Evolutionary conservation across 768 basidiomycete genomes (phyloP).

Genomic region (Termitomyces titanicus): DNA sequence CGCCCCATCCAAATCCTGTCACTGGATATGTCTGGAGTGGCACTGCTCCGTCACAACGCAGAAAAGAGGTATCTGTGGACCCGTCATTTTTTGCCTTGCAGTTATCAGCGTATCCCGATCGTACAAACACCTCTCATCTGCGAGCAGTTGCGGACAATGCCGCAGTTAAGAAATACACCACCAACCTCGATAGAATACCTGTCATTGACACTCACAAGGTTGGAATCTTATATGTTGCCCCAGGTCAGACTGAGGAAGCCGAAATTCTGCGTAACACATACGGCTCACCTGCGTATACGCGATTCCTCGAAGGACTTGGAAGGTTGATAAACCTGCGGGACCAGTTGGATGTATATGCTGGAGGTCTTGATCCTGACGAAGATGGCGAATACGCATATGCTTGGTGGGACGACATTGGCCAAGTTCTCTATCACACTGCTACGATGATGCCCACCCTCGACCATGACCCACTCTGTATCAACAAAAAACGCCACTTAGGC

Average conservation of each 20-base stretch:
- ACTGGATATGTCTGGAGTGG: slow-evolving; percentile 89
- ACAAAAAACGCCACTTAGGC: slow-evolving; percentile 95
- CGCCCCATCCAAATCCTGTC: slow-evolving; percentile 61
- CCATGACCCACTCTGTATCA: slow-evolving; percentile 65
- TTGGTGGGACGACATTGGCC: slow-evolving; percentile 98
- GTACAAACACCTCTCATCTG: slow-evolving; percentile 32
- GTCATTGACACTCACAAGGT: slow-evolving; percentile 98
- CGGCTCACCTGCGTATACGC: slow-evolving; percentile 92
- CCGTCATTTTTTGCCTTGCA: slow-evolving; percentile 86
- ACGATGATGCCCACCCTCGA: slow-evolving; percentile 90
- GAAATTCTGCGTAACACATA: slow-evolving; percentile 89
- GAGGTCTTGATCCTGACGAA: slow-evolving; percentile 84
- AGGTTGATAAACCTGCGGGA: slow-evolving; percentile 84
- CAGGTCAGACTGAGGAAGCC: slow-evolving; percentile 78
- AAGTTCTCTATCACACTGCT: slow-evolving; percentile 92
- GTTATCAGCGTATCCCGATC: slow-evolving; percentile 63
- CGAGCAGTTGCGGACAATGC: slow-evolving; percentile 52
- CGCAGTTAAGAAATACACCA: slow-evolving; percentile 54
- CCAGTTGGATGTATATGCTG: slow-evolving; percentile 89
- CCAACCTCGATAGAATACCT: slow-evolving; percentile 75
- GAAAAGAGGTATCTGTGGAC: slow-evolving; percentile 82
- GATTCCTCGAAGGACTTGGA: slow-evolving; percentile 89
- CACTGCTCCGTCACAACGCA: slow-evolving; percentile 81
- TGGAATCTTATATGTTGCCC: slow-evolving; percentile 93
- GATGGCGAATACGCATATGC: slow-evolving; percentile 98